Base-by-base conservation (phyloP, 2,329 filamentous ascomycete species). In the Aspergillus aculeatinus region DNA sequence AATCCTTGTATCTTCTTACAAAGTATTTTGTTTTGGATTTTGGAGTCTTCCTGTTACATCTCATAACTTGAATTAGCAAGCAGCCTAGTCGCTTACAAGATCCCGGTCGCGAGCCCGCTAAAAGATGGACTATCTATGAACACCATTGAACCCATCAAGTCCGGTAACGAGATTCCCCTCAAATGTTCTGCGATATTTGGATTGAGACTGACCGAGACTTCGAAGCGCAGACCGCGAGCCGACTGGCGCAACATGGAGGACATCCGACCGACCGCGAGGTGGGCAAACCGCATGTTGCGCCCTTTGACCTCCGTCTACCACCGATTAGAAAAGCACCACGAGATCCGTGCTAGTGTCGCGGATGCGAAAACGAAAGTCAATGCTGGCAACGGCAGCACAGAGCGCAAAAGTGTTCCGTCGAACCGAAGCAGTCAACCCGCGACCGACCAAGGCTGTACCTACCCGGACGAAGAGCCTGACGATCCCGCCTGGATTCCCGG, bases 271-370 rank as follows among this genome's bases (percentile, higher is more conserved):
- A 79, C 75, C 7, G 74, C 76, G 53, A 75, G 70, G 74, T 79
- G 77, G 77, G 76, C 75, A 57, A 77, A 77, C 60, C 75, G 77
- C 64, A 73, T 78, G 59, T 65, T 80, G 57, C 75, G 77, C 60
- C 78, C 77, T 33, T 67, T 80, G 57, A 72, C 70, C 19, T 76
- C 76, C 19, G 69, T 77, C 52, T 72, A 77, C 59, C 70, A 74
- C 54, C 74, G 76, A 54, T 66, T 80, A 33, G 75, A 76, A 59
- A 78, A 77, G 60, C 73, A 79, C 58, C 69, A 76, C 59, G 73
- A 76, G 52, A 72, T 67, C 11, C 62, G 70, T 23, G 68, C 68
- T 7, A 70, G 72, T 7, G 65, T 73, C 48, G 62, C 68, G 10
- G 65, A 67, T 54, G 59, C 68, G 9, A 69, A 66, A 57, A 35